Evolutionary conservation across 1,284 basidiomycete species (phyloP), one percentile per base, ranked within the genome.

Genomic region (Xerocomus minutiporus): DNA sequence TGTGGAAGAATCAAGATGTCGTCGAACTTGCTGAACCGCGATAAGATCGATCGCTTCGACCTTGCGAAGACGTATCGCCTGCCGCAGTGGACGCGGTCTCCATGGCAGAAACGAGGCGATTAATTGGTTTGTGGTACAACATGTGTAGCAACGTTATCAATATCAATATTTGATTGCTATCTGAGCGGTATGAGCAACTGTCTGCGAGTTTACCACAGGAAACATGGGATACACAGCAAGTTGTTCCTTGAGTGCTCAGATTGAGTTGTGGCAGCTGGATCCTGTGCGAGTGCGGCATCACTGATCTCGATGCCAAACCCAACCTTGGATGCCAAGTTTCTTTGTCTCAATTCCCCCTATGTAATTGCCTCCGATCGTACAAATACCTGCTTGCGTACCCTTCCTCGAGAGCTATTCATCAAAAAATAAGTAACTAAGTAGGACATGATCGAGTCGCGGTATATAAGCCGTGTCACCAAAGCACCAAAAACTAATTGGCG

Each of bases 391-490:
- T 9, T 17, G 42, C 8, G 17, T 44, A 29, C 42, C 26, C 25
- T 15, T 26, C 41, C 15, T 13, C 25, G 2, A 29, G n/a, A 29
- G n/a, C 28, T 29, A 11, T n/a, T 51, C 46, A 50, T 54, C 58
- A 52, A 51, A 65, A 57, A 20, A 20, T 20, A 20, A 20, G 20
- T 20, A 54, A 43, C 46, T 50, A n/a, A 11, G 44, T 34, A 40
- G 40, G 58, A 51, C 48, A 52, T 39, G 48, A 48, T 52, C 55
- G 23, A 47, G 55, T 46, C 55, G 50, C 45, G 51, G 53, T 64
- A 55, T 63, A 67, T 25, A 40, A 20, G 62, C 53, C 53, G 60
- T 54, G 53, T 54, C 42, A 64, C 59, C 44, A 63, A 61, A 52
- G 56, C 38, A 67, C 57, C 43, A 49, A 50, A 48, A 38, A 48